These are phyloP conservation scores for Tylopilus sp. DNA, from an alignment of 1,284 basidiomycete species.

Conservation along the genomic window DNA sequence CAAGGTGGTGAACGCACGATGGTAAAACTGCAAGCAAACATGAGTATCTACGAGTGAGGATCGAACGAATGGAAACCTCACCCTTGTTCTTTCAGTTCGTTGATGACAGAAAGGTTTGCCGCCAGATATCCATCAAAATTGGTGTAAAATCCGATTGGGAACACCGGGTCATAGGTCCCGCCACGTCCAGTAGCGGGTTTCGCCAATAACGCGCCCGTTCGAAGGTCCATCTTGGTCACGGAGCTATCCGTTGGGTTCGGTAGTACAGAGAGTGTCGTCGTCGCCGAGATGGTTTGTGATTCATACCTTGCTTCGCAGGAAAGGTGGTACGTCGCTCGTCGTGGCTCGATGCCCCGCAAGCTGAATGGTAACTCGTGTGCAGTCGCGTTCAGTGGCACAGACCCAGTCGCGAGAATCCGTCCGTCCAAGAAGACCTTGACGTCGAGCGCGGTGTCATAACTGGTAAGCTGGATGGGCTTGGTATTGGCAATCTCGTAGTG, in stretches of 20 bases:
- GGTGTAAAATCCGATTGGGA: constrained; percentile 75
- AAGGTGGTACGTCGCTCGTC: constrained; percentile 24
- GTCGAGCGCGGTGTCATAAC: constrained; percentile 11
- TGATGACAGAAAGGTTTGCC: constrained; percentile 51
- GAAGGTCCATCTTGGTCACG: constrained; percentile 67
- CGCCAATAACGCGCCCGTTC: constrained; percentile 64
- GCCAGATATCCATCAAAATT: constrained; percentile 59
- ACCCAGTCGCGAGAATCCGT: constrained; percentile 15
- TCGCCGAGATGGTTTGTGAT: constrained; percentile 46
- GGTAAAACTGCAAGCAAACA: too few relatives aligned
- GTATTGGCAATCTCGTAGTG: constrained; percentile 28
- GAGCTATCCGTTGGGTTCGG: constrained; percentile 47
- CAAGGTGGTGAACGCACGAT: too few relatives aligned
- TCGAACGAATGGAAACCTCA: constrained; percentile 30
- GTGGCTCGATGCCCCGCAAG: constrained; percentile 23
- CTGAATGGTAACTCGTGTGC: constrained; percentile 27
- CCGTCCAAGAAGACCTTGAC: constrained; percentile 30
- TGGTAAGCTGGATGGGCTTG: constrained; percentile 17
- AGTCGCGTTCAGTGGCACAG: constrained; percentile 30
- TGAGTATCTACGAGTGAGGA: too few relatives aligned
- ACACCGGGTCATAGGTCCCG: constrained; percentile 53
- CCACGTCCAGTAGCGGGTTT: constrained; percentile 47
- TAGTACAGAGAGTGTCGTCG: constrained; percentile 53
- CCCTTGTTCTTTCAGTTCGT: constrained; percentile 61
- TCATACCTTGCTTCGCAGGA: constrained; percentile 26